Percentiles rank a stretch among this genome's conserved stretches.
Evolutionary conservation across 2,329 filamentous ascomycete genomes (phyloP).

Genomic region (Ascochyta fabae): DNA sequence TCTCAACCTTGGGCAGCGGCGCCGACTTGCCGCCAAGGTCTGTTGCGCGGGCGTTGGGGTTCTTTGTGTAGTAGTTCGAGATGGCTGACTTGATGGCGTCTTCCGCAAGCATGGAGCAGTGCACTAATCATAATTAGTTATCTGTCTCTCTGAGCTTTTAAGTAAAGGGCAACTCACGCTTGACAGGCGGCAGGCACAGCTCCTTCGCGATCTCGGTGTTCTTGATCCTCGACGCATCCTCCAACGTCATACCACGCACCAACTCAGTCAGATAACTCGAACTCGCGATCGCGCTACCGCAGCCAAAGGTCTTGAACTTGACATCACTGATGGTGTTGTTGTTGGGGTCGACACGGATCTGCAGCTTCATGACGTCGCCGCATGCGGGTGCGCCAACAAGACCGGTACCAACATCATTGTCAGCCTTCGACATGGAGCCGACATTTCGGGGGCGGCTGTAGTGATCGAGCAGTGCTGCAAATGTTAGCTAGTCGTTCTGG

Average conservation of each 20-base stretch:
- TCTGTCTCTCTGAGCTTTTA: neutral
- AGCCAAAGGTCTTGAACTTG: conserved; percentile 98
- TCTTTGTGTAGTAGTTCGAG: conserved; percentile 89
- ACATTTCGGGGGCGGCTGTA: conserved; percentile 82
- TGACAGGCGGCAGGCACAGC: conserved; percentile 85
- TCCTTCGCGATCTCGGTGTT: conserved; percentile 99
- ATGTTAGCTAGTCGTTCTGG: conserved; percentile 49
- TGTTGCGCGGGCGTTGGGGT: conserved; percentile 75
- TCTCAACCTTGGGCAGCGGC: conserved; percentile 69
- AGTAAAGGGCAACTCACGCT: conserved; percentile 64
- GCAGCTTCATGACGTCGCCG: conserved; percentile 92
- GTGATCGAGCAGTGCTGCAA: conserved; percentile 71
- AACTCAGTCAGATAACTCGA: conserved; percentile 94
- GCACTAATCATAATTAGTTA: conserved; percentile 60
- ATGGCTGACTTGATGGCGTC: conserved; percentile 94
- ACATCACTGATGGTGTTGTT: conserved; percentile 91
- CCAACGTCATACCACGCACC: conserved; percentile 93
- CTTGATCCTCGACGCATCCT: conserved; percentile 89
- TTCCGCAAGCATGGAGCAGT: conserved; percentile 92
- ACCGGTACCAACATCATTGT: conserved; percentile 84
- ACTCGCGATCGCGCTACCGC: conserved; percentile 91
- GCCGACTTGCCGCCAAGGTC: conserved; percentile 78
- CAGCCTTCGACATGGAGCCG: conserved; percentile 78
- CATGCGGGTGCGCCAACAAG: conserved; percentile 90
- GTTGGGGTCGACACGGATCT: conserved; percentile 88